Evolutionary conservation across 495 filamentous ascomycete species (phyloP), one percentile per base, ranked within the genome.

Genomic region (Penicillium riverlandense): DNA sequence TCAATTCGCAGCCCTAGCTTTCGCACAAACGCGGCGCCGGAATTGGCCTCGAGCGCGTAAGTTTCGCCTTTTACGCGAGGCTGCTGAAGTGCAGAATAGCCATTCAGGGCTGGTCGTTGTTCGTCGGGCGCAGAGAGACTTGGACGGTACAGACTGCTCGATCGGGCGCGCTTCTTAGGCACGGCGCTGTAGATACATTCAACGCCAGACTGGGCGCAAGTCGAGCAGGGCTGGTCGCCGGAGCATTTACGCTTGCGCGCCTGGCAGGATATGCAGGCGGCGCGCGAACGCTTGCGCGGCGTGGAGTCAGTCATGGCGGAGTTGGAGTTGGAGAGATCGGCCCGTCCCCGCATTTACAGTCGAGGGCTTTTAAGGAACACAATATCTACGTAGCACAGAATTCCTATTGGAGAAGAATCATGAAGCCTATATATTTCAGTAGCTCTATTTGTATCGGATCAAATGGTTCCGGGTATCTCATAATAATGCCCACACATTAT

Each of bases 181-280:
- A 62, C 43, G 13, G 59, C 38, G 40, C 55, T 56, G 54, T 73
- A 77, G 16, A 70, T 62, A 44, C 76, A 79, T 38, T 69, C 56
- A 28, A 67, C 66, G 27, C 71, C 72, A 36, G 66, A 66, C 37
- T 74, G 68, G 11, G 58, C 49, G 49, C 75, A 79, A 12, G 68
- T 76, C n/a, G 52, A 55, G 45, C 76, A 79, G 8, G 76, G 76
- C 31, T 63, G 59, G 6, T 66, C 61, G 36, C 70, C 73, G 39
- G 75, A 68, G 56, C 74, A 77, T 70, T 76, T 77, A 7, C 75
- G 66, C 46, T 79, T 79, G 28, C 75, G 66, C 2, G 71, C 60
- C 40, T 75, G 67, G 38, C 76, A 79, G 5, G 67, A 68, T 13
- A 61, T 47, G 55, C 76, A 79, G 29, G 74, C 76, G 14, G 69